Conservation (phyloP, 208 protist species). For the Leishmania arabica region DNA sequence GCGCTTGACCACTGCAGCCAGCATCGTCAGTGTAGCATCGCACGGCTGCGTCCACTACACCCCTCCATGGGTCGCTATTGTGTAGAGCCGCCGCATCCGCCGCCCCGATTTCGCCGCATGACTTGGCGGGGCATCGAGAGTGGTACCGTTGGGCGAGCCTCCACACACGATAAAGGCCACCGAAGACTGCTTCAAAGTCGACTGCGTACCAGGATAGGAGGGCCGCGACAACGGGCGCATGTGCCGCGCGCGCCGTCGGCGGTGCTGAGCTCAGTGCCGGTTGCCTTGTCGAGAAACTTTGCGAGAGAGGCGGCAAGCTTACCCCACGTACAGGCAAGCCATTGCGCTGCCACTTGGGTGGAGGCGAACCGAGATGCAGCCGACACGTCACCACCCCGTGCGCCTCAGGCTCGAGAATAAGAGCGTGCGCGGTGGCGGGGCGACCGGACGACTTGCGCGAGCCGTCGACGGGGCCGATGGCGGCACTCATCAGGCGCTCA, state of each 20-base stretch:
- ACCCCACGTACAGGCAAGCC: background rate
- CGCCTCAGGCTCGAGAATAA: slow-evolving; percentile 8
- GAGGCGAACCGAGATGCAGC: slow-evolving; percentile 5
- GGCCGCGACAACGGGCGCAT: slow-evolving; percentile 3
- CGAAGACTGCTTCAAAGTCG: slow-evolving; percentile 19
- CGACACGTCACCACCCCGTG: slow-evolving; percentile 23
- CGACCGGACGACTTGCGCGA: background rate
- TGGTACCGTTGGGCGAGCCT: background rate
- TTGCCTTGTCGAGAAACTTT: background rate
- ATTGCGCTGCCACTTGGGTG: background rate
- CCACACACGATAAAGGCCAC: slow-evolving; percentile 7
- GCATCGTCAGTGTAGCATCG: background rate
- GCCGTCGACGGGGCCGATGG: background rate
- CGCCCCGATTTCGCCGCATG: background rate
- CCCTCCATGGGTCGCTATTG: background rate
- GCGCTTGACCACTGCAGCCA: background rate
- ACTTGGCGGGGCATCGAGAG: background rate
- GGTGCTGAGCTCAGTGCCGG: background rate
- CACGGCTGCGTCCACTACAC: background rate
- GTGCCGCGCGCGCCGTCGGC: background rate
- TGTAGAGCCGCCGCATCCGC: background rate
- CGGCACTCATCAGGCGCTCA: background rate
- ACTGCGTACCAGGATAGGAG: slow-evolving; percentile 23
- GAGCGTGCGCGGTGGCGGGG: slow-evolving; percentile 1
- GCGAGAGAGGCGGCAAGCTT: background rate